Evolutionary conservation across 306 rosid genomes (phyloP).

Genomic region (Adenanthera pavonina): DNA sequence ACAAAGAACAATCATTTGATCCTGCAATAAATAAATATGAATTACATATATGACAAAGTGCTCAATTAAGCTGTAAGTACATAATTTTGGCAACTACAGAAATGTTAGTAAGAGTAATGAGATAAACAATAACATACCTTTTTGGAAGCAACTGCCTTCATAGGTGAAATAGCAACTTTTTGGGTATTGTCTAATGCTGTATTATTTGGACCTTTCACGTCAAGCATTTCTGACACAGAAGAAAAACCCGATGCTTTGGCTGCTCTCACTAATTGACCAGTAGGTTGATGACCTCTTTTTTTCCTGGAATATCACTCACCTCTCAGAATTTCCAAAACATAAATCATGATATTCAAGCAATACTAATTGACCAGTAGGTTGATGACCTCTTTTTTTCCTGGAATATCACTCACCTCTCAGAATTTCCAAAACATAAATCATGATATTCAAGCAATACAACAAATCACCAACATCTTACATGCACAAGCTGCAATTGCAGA

Average conservation of each 20-base stretch:
- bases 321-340: slow-evolving; percentile 29
- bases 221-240: slow-evolving; percentile 61
- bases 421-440: slow-evolving; percentile 9
- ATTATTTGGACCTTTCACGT: not conserved
- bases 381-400: slow-evolving; percentile 72
- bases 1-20: slow-evolving; percentile 2
- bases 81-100: not conserved
- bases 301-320: slow-evolving; percentile 54
- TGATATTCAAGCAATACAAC: not conserved
- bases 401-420: slow-evolving; percentile 21
- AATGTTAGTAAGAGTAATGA: not conserved
- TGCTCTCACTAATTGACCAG: slow-evolving; percentile 50
- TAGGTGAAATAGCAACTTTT: not conserved
- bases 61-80: not conserved
- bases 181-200: not conserved
- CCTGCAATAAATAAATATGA: slow-evolving; percentile 4
- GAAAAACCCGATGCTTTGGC: slow-evolving; percentile 32
- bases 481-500: slow-evolving; percentile 85
- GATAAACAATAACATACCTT: slow-evolving; percentile 1
- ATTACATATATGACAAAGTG: not conserved
- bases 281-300: slow-evolving; percentile 67
- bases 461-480: slow-evolving; percentile 46
- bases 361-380: slow-evolving; percentile 69
- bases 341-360: not conserved
- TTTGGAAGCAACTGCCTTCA: not conserved